phyloP scores from a whole-genome alignment of 371 early-diverging fungal genomes.

The Mortierella sp. region DNA sequence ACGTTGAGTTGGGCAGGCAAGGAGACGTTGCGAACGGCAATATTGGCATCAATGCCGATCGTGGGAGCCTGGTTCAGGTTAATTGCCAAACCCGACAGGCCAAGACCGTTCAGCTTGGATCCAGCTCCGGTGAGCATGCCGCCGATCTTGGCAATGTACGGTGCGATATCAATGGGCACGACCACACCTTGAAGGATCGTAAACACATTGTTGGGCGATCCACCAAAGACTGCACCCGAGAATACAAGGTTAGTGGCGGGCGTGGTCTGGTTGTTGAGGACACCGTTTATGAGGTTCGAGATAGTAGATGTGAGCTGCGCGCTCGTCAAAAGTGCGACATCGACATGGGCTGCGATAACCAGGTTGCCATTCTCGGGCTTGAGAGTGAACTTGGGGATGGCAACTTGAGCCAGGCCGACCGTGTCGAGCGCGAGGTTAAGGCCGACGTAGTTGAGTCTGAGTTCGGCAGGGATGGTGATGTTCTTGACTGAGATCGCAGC shows the following conservation, averaged over 20 bases:
- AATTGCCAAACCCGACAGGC: slow-evolving; percentile 43
- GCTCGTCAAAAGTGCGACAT: slow-evolving; percentile 31
- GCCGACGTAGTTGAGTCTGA: slow-evolving; percentile 54
- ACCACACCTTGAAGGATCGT: slow-evolving; percentile 40
- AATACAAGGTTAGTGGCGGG: slow-evolving; percentile 29
- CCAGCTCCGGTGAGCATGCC: slow-evolving; percentile 41
- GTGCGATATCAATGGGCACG: slow-evolving; percentile 34
- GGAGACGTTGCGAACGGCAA: slow-evolving; percentile 37
- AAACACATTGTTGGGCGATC: slow-evolving; percentile 35
- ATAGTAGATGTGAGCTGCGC: slow-evolving; percentile 22
- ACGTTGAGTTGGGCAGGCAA: slow-evolving; percentile 43
- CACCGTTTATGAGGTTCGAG: slow-evolving; percentile 22
- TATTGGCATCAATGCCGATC: slow-evolving; percentile 44
- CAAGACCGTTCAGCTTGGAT: slow-evolving; percentile 36
- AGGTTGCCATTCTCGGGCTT: slow-evolving; percentile 29
- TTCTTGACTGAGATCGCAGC: slow-evolving; percentile 40
- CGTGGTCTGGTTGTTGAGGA: slow-evolving; percentile 33
- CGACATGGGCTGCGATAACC: slow-evolving; percentile 35
- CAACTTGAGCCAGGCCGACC: slow-evolving; percentile 36
- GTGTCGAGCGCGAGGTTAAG: slow-evolving; percentile 40
- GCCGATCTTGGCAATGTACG: slow-evolving; percentile 37
- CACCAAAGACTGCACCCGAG: slow-evolving; percentile 48
- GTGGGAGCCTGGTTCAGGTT: slow-evolving; percentile 52
- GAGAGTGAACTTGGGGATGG: slow-evolving; percentile 39
- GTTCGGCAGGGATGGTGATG: slow-evolving; percentile 42